Evolutionary conservation across 768 basidiomycete species (phyloP).

Genomic region (Lactarius vividus): DNA sequence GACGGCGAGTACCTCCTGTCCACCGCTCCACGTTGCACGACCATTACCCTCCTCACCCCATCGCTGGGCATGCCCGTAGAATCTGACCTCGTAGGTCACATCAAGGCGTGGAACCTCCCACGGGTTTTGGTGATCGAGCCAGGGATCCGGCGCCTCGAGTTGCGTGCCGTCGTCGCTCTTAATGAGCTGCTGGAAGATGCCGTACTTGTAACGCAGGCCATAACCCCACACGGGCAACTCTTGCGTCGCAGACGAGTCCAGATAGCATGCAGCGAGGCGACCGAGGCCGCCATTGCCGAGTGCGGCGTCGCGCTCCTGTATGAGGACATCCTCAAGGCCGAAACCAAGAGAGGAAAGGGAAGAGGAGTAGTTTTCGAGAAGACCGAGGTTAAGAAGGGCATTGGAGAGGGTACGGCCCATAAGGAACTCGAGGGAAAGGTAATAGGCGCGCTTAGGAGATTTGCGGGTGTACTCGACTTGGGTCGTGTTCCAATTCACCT

Average conservation of each 20-base stretch:
- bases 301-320: conserved; percentile 89
- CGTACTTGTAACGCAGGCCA: conserved; percentile 88
- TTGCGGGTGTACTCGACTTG: conserved; percentile 76
- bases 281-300: conserved; percentile 96
- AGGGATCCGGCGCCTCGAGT: conserved; percentile 90
- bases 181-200: conserved; percentile 94
- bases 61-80: conserved; percentile 82
- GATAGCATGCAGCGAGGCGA: conserved; percentile 94
- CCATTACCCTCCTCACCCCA: conserved; percentile 50
- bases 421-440: conserved; percentile 91
- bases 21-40: conserved; percentile 77
- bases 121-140: conserved; percentile 84
- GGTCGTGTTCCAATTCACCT: conserved; percentile 87
- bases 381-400: conserved; percentile 82
- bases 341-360: conserved; percentile 82
- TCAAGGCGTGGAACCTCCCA: conserved; percentile 89
- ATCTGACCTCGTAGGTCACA: conserved; percentile 80
- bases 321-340: conserved; percentile 81
- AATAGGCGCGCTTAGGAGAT: conserved; percentile 87
- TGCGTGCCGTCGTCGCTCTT: conserved; percentile 73
- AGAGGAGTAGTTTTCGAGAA: conserved; percentile 71
- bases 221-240: conserved; percentile 96
- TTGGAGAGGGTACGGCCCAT: conserved; percentile 80
- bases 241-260: conserved; percentile 88
- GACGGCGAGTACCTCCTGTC: conserved; percentile 89